Evolutionary conservation across 768 basidiomycete genomes (phyloP).

Genomic region (Hericium erinaceus): DNA sequence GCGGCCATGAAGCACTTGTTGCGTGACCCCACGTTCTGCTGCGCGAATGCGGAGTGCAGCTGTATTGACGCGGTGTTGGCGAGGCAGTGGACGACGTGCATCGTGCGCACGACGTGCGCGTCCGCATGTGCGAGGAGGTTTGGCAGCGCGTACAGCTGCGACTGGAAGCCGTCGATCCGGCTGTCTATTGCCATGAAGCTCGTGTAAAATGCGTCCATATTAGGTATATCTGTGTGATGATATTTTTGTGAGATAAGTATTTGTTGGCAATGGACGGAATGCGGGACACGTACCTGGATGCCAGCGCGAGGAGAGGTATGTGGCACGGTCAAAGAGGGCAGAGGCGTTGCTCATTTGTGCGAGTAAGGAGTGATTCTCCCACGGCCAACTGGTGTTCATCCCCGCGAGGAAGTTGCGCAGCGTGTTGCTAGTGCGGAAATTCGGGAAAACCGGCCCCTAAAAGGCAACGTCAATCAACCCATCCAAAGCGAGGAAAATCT

Average conservation of each 20-base stretch:
- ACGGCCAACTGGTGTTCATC: constrained; percentile 21
- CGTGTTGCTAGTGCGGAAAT: constrained; percentile 37
- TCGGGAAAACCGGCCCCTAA: constrained; percentile 37
- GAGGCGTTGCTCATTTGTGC: constrained; percentile 45
- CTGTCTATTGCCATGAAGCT: constrained; percentile 20
- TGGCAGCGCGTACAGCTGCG: constrained; percentile 15
- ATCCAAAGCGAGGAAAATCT: constrained; percentile 6
- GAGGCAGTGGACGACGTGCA: constrained; percentile 20
- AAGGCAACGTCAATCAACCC: constrained; percentile 22
- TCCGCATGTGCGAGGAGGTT: constrained; percentile 1
- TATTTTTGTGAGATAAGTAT: neutral
- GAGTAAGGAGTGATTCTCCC: constrained; percentile 27
- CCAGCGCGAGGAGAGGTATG: constrained; percentile 37
- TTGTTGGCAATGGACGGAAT: neutral
- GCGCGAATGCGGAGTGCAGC: constrained; percentile 19
- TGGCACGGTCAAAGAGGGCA: constrained; percentile 49
- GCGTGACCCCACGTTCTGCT: constrained; percentile 11
- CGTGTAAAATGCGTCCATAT: constrained; percentile 13
- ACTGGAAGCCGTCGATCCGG: constrained; percentile 21
- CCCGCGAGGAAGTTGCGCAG: constrained; percentile 40
- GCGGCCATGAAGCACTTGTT: constrained; percentile 11
- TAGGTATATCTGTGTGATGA: constrained; percentile 1
- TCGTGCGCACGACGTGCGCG: constrained; percentile 10
- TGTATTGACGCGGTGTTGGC: constrained; percentile 21
- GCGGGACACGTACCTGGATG: constrained; percentile 16